Percentiles rank a stretch among this genome's conserved stretches.
Evolutionary conservation across 2,329 filamentous ascomycete genomes (phyloP).

Genomic region (Teratosphaeriaceae sp.): DNA sequence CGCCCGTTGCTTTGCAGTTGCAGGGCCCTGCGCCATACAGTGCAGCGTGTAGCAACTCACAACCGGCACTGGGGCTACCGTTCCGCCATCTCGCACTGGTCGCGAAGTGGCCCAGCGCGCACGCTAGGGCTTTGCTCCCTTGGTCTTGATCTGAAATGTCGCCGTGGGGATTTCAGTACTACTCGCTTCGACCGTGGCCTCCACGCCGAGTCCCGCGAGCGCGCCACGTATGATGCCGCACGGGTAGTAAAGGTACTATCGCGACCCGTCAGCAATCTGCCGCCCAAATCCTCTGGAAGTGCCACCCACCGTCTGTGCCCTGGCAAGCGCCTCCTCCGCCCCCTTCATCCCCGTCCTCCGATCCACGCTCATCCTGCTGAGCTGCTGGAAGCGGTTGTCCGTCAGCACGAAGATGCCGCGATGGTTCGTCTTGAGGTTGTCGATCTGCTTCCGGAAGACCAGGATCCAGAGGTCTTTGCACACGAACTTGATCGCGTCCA

Average conservation of each 20-base stretch:
- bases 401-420: slow-evolving; percentile 94
- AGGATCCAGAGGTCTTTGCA: slow-evolving; percentile 98
- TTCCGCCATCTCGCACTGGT: not conserved
- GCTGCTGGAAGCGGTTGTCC: slow-evolving; percentile 83
- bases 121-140: slow-evolving; percentile 56
- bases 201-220: slow-evolving; percentile 85
- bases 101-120: too few species aligned
- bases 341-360: slow-evolving; percentile 24
- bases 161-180: slow-evolving; percentile 78
- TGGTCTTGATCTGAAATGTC: slow-evolving; percentile 92
- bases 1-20: too few species aligned
- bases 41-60: too few species aligned
- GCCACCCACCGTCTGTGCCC: slow-evolving; percentile 69
- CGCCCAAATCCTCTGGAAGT: not conserved
- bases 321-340: slow-evolving; percentile 47
- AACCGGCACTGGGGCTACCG: too few species aligned
- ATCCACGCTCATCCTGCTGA: slow-evolving; percentile 83
- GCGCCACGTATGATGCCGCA: slow-evolving; percentile 88
- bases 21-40: too few species aligned
- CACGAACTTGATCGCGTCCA: slow-evolving; percentile 96
- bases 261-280: too few species aligned
- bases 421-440: slow-evolving; percentile 98
- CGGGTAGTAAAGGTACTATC: slow-evolving; percentile 93
- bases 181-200: slow-evolving; percentile 86
- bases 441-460: slow-evolving; percentile 92